Conservation (phyloP, 179 eudicot species). For the Corrigiola litoralis region DNA sequence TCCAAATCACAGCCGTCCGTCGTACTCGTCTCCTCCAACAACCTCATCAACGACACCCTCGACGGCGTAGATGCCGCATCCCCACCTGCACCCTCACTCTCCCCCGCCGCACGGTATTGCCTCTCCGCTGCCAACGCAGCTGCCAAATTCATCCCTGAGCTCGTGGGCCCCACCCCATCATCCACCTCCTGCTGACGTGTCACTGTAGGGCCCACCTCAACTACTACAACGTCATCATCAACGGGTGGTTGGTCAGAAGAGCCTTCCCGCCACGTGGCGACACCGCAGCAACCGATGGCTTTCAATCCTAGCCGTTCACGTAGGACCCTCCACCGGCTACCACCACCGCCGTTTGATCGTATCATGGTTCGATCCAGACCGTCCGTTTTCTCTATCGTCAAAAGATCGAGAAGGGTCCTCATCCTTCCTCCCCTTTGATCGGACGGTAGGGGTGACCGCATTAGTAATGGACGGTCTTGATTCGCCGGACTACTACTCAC, state of each 20-base stretch:
- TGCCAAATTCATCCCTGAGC: conserved; percentile 23
- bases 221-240: conserved; percentile 11
- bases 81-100: neutral
- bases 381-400: conserved; percentile 25
- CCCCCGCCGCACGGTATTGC: conserved; percentile 10
- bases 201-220: neutral
- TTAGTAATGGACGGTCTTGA: conserved; percentile 20
- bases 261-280: conserved; percentile 24
- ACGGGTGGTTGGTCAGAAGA: neutral
- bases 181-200: neutral
- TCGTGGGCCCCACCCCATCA: neutral
- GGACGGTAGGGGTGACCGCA: conserved; percentile 15
- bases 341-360: neutral
- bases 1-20: conserved; percentile 26
- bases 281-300: conserved; percentile 20
- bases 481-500: conserved; percentile 10
- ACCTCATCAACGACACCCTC: conserved; percentile 49
- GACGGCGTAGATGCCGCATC: conserved; percentile 8
- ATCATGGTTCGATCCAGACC: conserved; percentile 12
- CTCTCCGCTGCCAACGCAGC: conserved; percentile 31
- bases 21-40: conserved; percentile 36
- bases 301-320: conserved; percentile 23
- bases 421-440: conserved; percentile 19
- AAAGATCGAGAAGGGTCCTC: conserved; percentile 30
- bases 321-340: conserved; percentile 20